Evolutionary conservation across 2,329 filamentous ascomycete species (phyloP).

Genomic region (Talaromyces rugulosus): DNA sequence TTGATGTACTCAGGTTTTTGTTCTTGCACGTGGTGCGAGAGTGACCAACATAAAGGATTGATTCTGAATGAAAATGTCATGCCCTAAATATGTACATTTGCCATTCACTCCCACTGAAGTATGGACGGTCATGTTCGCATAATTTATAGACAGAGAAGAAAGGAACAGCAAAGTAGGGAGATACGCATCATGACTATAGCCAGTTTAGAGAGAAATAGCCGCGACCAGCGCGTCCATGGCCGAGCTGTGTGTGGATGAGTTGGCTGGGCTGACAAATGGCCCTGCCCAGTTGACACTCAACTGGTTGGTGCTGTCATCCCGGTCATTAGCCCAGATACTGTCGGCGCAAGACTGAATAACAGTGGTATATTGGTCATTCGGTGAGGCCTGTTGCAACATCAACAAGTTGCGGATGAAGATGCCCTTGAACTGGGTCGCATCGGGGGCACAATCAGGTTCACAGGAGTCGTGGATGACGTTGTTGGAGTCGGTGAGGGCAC

Average conservation of each 20-base stretch:
- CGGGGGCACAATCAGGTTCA: constrained; percentile 47
- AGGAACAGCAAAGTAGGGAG: not conserved
- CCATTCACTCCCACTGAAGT: not conserved
- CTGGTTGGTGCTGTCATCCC: constrained; percentile 43
- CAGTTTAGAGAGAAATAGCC: constrained; percentile 33
- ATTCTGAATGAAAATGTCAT: not conserved
- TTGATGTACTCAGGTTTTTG: not conserved
- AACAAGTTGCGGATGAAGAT: constrained; percentile 64
- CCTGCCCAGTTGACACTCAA: constrained; percentile 65
- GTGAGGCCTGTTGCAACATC: constrained; percentile 51
- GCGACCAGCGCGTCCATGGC: constrained; percentile 66
- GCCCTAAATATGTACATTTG: not conserved
- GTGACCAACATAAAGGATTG: too few relatives aligned
- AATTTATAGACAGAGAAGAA: not conserved
- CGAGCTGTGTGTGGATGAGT: constrained; percentile 59
- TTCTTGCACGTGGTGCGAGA: not conserved
- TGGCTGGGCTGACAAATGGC: constrained; percentile 49
- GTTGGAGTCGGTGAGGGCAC: constrained; percentile 39
- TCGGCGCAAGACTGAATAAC: constrained; percentile 61
- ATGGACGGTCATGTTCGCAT: not conserved
- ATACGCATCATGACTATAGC: not conserved
- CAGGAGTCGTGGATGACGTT: constrained; percentile 53
- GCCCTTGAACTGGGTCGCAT: constrained; percentile 67
- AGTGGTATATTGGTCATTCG: constrained; percentile 46
- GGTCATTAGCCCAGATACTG: constrained; percentile 60